Evolutionary conservation across 345 rosid species (phyloP), one percentile per base, ranked within the genome.

Genomic region (Populus simonii): DNA sequence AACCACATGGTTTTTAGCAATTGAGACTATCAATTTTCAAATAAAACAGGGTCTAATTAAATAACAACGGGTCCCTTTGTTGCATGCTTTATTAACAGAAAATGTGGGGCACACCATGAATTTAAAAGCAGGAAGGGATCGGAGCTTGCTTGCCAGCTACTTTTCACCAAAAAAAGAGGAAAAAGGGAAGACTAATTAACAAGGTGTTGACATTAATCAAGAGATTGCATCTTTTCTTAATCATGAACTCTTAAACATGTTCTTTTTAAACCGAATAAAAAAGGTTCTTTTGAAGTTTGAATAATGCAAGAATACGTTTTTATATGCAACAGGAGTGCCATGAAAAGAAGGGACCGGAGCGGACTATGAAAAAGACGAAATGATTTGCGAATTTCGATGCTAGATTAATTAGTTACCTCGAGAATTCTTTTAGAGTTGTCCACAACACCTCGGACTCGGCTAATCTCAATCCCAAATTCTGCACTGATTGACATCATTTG

Each of bases 341-440:
- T 17, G 43, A 68, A 76, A 72, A 51, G 59, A 20, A 45, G 25
- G 25, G 51, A 57, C 57, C 23, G 25, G 5, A 33, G 5, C 1
- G 33, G 49, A 18, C 2, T 20, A 17, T 8, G n/a, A 16, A 22
- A 51, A 7, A 41, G 61, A 33, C 45, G 33, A 41, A 5, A 66
- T 31, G 65, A 35, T 16, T 35, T 41, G 66, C 29, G 27, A 20
- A 2, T 53, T 53, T 20, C 18, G 59, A 53, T 18, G 59, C 59
- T 53, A 20, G 59, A 53, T 20, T 53, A 53, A 18, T 7, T 74
- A 71, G 29, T 70, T 83, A 87, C 94, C 92, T 88, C 87, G 2
- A 89, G 87, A 70, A 91, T 88, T 75, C 88, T 71, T 51, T 66
- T 80, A 33, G 93, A 74, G 82, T 89, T 91, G 86, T 91, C 94